Evolutionary conservation across 2,329 filamentous ascomycete genomes (phyloP), one percentile per base, ranked within the genome.

Genomic region (Huntiella abstrusa): DNA sequence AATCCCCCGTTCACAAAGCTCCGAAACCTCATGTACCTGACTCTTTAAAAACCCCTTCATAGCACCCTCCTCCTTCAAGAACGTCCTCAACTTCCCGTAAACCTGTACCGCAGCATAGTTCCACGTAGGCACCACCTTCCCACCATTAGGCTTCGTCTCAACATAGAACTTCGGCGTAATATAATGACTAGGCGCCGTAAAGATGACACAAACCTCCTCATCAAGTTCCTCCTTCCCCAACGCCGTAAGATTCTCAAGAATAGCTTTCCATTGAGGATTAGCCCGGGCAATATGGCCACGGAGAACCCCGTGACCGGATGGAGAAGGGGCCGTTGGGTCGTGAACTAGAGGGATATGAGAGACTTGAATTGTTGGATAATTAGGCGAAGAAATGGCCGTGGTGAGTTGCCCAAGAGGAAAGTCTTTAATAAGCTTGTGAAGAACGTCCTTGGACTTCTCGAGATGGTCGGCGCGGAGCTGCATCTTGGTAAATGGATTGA

Each of bases 51-150:
- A 80, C 0, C 51, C 49, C 0, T 56, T 54, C 0, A 72, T 71
- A 16, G 66, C 63, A 0, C 59, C 53, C 0, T 64, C 56, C n/a
- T 39, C 38, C 47, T 80, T 69, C 48, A 60, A 68, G 51, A 67
- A 72, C 3, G 80, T 58, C 0, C 51, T 69, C 1, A 71, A 70
- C 1, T 58, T 65, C 1, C 77, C 77, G 52, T 80, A 80, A 0
- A 64, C 73, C 57, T 82, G 74, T 0, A 68, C 76, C 0, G 77
- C 75, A 0, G 73, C 64, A 53, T 82, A 83, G 57, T 83, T 76
- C 78, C 77, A 82, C 0, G 77, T 83, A 0, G 76, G 76, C 4
- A 79, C 77, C 0, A 80, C 77, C 53, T 82, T 82, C 8, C 68
- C 77, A 0, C 69, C 75, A 0, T 54, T 56, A 0, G 75, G 77